Evolutionary conservation across 2,329 filamentous ascomycete genomes (phyloP), one percentile per base, ranked within the genome.

Genomic region (Hypoxylon sp.): DNA sequence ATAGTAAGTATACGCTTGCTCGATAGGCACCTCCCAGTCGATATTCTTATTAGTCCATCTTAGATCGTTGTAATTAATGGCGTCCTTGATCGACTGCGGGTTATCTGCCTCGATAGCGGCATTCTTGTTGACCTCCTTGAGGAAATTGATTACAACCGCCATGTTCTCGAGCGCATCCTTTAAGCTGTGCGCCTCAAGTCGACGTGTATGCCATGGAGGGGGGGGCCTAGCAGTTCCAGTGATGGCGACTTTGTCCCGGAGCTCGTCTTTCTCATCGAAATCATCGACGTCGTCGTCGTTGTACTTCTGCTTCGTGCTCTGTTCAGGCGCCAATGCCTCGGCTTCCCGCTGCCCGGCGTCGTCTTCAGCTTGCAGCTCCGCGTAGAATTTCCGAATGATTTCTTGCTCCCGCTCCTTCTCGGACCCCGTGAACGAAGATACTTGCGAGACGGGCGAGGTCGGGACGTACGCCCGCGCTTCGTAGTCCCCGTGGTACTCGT

Each of bases 101-200:
- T 53, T 29, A 11, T 44, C n/a, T 3, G 51, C 11, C 31, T 70
- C 54, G 14, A 67, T 51, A 3, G 29, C 26, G 4, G n/a, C 39
- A 9, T 19, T 3, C 14, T 14, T 13, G 8, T 19, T 33, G 17
- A 46, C 22, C 8, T 17, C 39, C 17, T 24, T 13, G 9, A 65
- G 13, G 50, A 56, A 56, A 51, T 61, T 44, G 39, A 22, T 4
- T 5, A 44, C 17, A 3, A 44, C 22, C 39, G 39, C 39, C 39
- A 19, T 19, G 39, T 8, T 22, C 17, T 44, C 39, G 3, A 44
- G 3, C 39, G 17, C 39, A 2, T 44, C 39, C 39, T 17, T 44
- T 3, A 44, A 8, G 13, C 8, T 9, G 17, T 44, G 22, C 8
- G 8, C 4, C 6, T n/a, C 39, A 17, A 22, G 8, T 31, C 5